Conservation (phyloP, 306 rosid genomes). For the Quercus mongolica region DNA sequence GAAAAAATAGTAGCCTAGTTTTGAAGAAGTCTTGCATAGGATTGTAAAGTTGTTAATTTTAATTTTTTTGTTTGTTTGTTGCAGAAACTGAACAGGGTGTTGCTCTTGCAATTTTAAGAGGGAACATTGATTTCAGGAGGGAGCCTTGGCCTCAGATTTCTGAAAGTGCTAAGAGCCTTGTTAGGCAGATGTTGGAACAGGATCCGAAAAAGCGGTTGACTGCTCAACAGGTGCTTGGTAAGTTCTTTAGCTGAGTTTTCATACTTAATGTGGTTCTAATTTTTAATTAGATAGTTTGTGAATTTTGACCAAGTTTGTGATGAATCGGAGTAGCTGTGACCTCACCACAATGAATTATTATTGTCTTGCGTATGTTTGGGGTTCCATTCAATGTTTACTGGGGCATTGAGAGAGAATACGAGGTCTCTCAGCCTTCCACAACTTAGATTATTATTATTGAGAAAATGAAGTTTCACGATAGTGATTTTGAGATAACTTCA, state of each 20-base stretch:
- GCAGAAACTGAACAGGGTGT: constrained; percentile 94
- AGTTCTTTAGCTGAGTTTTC: constrained; percentile 25
- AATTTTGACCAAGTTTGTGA: background rate
- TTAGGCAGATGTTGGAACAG: constrained; percentile 83
- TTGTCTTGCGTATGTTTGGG: background rate
- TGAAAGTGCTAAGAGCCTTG: constrained; percentile 92
- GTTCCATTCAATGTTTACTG: background rate
- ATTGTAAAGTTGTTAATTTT: constrained; percentile 6
- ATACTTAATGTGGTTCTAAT: background rate
- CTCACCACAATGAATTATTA: background rate
- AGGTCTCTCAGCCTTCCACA: background rate
- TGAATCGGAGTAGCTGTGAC: background rate
- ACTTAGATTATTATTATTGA: background rate
- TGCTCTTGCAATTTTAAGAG: constrained; percentile 92
- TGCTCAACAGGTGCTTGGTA: constrained; percentile 97
- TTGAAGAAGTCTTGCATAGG: background rate
- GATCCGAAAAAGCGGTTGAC: constrained; percentile 90
- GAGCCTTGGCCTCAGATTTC: constrained; percentile 99
- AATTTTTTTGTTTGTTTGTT: constrained; percentile 5
- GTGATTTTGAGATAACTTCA: background rate
- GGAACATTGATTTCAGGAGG: constrained; percentile 95
- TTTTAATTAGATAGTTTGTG: background rate
- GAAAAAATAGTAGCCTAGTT: background rate
- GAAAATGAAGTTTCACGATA: background rate
- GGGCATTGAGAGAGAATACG: background rate